Evolutionary conservation across 2,329 filamentous ascomycete genomes (phyloP), one percentile per base, ranked within the genome.

Genomic region (Aspergillus intermedius): DNA sequence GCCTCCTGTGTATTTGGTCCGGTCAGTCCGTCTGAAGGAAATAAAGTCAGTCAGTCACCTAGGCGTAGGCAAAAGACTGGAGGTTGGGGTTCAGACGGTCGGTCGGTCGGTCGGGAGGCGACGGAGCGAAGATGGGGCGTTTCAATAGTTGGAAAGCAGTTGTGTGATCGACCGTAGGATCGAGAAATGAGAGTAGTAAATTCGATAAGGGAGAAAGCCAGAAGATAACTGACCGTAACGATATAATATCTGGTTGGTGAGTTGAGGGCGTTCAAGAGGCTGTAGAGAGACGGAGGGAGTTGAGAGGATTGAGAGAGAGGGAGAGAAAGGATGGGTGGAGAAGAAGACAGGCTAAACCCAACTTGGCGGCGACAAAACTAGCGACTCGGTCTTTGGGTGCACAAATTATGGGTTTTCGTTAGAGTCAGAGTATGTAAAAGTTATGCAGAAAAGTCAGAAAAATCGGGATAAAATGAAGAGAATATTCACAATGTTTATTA

Each of bases 1-100:
- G 66, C 64, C 61, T 60, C 53, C 61, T 60, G 49, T 54, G 28
- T 55, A 32, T 32, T 19, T 32, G 51, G 50, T 57, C 58, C 55
- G 51, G 44, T 66, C 64, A 67, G 58, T 61, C 60, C 56, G 54
- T 53, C 52, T 48, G 39, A 52, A 47, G 46, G 44, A 28, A 41
- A 30, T 44, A 48, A 40, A 19, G 42, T n/a, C 43, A 44, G 45
- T 49, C 57, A 50, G 55, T 56, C 55, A 58, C 55, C 49, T 54
- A 48, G 49, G 46, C 45, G 46, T 46, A 42, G 43, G 46, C 46
- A 44, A 30, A 39, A 41, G 32, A n/a, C 32, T 34, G 17, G 37
- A 34, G 45, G 47, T 44, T 48, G 23, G 30, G 25, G 21, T 9
- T 30, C 41, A 22, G 22, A 21, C 19, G 12, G 45, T 23, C 10